Evolutionary conservation across 148 eudicot genomes (phyloP), one percentile per base, ranked within the genome.

Genomic region (Vaccinium myrtillus): DNA sequence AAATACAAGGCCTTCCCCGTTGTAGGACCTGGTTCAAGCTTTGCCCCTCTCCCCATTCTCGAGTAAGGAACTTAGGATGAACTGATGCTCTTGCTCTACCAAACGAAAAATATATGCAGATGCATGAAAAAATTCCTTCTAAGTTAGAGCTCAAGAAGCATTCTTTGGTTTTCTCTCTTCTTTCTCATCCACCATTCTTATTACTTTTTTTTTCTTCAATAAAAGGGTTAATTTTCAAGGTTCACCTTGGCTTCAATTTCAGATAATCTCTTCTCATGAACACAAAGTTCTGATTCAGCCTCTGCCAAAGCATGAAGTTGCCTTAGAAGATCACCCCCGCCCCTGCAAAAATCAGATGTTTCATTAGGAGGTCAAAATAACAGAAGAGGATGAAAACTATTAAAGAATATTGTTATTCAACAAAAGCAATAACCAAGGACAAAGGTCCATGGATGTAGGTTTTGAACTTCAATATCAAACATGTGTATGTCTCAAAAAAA

Each of bases 211-310:
- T 27, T 46, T 76, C n/a, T 51, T 53, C 63, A 83, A 55, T 13
- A 23, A 67, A 5, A 53, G 25, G 63, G 32, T 61, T 27, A 75
- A 69, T 51, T 46, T 32, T 75, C 14, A 23, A 77, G 25, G 58
- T 90, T 85, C 83, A 97, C 99, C 99, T 97, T 92, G 25, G 90
- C 94, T 82, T 97, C 98, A 86, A 97, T 90, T 81, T 91, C 94
- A 83, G 98, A 90, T 80, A 95, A 87, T 49, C 89, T 86, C 86
- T 92, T 93, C 88, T 92, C 98, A 87, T 97, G 99, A 81, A 88
- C 12, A 86, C 84, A 89, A 78, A 97, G 95, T 76, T 93, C 83
- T 36, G 90, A 89, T 87, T 97, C 98, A 79, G 95, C 96, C 83
- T 93, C 96, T 80, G 95, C 94, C 89, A 93, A 88, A 83, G 88